Evolutionary conservation across 805 yeast genomes (phyloP).

Genomic region (Teunomyces aglyptinius): DNA sequence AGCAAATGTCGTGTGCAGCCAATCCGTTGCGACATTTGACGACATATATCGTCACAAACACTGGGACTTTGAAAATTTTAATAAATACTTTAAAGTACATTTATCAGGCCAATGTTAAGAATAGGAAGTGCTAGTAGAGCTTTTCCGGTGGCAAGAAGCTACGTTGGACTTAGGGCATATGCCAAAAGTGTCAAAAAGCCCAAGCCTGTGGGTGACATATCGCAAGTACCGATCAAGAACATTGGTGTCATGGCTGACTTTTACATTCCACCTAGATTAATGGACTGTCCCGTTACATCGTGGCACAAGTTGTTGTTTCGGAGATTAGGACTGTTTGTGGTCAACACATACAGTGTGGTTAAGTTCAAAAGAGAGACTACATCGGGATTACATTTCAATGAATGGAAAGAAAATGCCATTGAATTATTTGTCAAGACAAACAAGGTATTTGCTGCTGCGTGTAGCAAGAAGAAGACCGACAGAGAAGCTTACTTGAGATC

Average conservation of each 20-base stretch:
- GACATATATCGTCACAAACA: background rate
- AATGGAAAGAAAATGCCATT: constrained; percentile 86
- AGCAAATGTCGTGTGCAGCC: background rate
- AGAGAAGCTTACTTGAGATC: constrained; percentile 44
- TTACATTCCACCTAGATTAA: constrained; percentile 40
- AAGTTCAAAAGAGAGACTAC: constrained; percentile 45
- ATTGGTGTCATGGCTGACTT: constrained; percentile 44
- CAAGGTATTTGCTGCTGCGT: constrained; percentile 67
- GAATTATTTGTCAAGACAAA: constrained; percentile 76
- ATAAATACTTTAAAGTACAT: background rate
- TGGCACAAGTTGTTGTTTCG: constrained; percentile 53
- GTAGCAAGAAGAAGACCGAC: constrained; percentile 27
- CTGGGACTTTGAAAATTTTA: too few relatives aligned
- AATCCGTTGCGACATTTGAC: too few relatives aligned
- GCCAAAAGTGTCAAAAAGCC: constrained; percentile 2
- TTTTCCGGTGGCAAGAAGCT: background rate
- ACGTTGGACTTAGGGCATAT: constrained; percentile 1
- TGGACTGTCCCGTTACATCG: constrained; percentile 20
- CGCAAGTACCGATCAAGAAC: constrained; percentile 37
- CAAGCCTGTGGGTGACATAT: constrained; percentile 26
- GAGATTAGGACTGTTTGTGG: constrained; percentile 63
- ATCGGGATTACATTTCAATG: constrained; percentile 55
- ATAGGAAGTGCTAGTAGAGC: background rate
- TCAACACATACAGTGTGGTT: constrained; percentile 57
- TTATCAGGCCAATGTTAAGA: background rate